phyloP scores from a whole-genome alignment of 257 asterid species.

The Petrea volubilis region DNA sequence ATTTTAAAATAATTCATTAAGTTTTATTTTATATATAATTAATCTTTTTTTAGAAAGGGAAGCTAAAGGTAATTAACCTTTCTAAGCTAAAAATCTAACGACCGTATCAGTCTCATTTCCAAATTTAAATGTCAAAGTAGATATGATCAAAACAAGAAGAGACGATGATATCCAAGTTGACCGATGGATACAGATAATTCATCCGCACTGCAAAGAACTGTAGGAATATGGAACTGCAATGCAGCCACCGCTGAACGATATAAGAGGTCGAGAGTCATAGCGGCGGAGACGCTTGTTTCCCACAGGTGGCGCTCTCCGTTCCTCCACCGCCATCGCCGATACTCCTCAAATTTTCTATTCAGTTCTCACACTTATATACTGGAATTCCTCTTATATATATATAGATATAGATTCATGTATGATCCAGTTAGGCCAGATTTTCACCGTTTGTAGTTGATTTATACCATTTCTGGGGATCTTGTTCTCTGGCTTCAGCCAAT shows the following conservation, averaged over 20 bases:
- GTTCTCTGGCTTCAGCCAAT: neutral
- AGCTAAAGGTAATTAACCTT: no score
- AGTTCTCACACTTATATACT: neutral
- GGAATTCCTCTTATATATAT: neutral
- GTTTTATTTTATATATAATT: no score
- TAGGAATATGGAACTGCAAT: conserved; percentile 20
- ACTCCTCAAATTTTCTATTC: neutral
- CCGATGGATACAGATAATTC: conserved; percentile 21
- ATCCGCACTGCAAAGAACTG: conserved; percentile 20
- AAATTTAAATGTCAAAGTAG: no score
- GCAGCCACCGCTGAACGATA: conserved; percentile 11
- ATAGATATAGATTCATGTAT: neutral
- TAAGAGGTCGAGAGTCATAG: conserved; percentile 1
- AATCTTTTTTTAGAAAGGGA: no score
- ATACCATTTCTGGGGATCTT: conserved; percentile 19
- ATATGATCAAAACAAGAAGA: no score
- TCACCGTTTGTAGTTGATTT: neutral
- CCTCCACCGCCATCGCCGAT: neutral
- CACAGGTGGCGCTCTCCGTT: conserved; percentile 5
- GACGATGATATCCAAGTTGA: no score
- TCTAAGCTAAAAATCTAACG: no score
- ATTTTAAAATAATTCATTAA: no score
- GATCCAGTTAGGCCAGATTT: neutral
- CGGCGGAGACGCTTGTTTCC: no score
- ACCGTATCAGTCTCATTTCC: no score